Evolutionary conservation across 257 asterid genomes (phyloP), one percentile per base, ranked within the genome.

Genomic region (Capsicum chinense): DNA sequence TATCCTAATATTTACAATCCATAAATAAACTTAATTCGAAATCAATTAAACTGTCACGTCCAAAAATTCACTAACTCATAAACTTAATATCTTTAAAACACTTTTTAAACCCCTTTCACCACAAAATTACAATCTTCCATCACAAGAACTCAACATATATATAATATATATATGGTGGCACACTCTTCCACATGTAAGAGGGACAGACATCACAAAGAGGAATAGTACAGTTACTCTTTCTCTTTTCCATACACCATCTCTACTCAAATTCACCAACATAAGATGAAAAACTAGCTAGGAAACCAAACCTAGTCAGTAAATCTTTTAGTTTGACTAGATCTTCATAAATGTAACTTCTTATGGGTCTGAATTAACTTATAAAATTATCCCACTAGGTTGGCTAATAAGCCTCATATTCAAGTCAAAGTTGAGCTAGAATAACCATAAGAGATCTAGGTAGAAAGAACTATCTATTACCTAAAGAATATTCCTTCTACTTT

Each of bases 181-280:
- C 88, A 1, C 86, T 70, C 69, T 88, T 83, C 86, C 88, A 89
- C 81, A 86, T 87, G 89, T 85, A 85, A n/a, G 12, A 50, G 10
- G 10, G 59, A 56, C 56, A 76, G 56, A 58, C 16, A 68, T 21
- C 42, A n/a, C 80, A 44, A 6, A 74, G 21, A 74, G 21, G 12
- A 68, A 44, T 79, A 71, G 85, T 58, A 67, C 39, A 39, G 14
- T 85, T 64, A 66, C 79, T 56, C 56, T 50, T 56, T 83, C 48
- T 68, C 26, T 58, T 63, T 60, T 13, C n/a, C 48, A 79, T 85
- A 83, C 88, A 60, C 79, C 7, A 12, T 67, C 83, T 79, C 79
- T 86, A 79, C 83, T 68, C 39, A 21, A 67, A 50, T 10, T 69
- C 80, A 81, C 73, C 62, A 76, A 67, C 5, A 79, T 79, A 26